Evolutionary conservation across 352 stramenopile genomes (phyloP).

Genomic region (Elongisporangium anandrum): DNA sequence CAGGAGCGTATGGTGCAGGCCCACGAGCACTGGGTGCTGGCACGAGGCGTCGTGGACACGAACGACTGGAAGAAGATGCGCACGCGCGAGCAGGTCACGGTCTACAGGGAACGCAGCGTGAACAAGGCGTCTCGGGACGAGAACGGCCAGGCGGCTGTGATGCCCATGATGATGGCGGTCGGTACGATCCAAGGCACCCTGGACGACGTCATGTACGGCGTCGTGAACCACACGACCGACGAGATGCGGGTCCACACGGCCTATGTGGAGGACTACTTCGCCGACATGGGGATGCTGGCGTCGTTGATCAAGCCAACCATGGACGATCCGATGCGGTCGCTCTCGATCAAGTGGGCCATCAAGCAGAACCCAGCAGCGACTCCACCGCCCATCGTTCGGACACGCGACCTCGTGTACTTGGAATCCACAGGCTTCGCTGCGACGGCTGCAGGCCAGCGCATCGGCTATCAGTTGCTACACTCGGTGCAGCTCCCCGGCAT

Average conservation of each 20-base stretch:
- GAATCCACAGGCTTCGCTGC: slow-evolving; percentile 24
- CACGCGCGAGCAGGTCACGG: slow-evolving; percentile 17
- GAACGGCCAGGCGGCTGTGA: not conserved
- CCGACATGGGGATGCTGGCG: slow-evolving; percentile 29
- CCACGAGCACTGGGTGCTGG: slow-evolving; percentile 23
- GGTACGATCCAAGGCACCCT: slow-evolving; percentile 35
- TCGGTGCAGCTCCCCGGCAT: slow-evolving; percentile 18
- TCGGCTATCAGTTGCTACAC: slow-evolving; percentile 31
- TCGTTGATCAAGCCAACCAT: slow-evolving; percentile 19
- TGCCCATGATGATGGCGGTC: slow-evolving; percentile 3
- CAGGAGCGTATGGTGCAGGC: slow-evolving; percentile 11
- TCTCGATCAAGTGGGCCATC: slow-evolving; percentile 39
- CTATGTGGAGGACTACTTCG: slow-evolving; percentile 41
- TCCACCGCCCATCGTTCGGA: slow-evolving; percentile 12
- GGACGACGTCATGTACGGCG: slow-evolving; percentile 41
- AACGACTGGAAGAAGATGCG: slow-evolving; percentile 39
- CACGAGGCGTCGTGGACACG: slow-evolving; percentile 25
- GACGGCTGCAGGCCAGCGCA: slow-evolving; percentile 19
- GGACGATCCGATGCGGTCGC: slow-evolving; percentile 33
- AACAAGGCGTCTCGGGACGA: not conserved
- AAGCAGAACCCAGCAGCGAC: not conserved
- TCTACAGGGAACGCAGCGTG: slow-evolving; percentile 27
- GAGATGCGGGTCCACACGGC: slow-evolving; percentile 29
- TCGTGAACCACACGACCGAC: slow-evolving; percentile 27
- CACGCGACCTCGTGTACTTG: slow-evolving; percentile 35